Evolutionary conservation across 129 eudicot species (phyloP), one percentile per base, ranked within the genome.

Genomic region (Dittrichia graveolens): DNA sequence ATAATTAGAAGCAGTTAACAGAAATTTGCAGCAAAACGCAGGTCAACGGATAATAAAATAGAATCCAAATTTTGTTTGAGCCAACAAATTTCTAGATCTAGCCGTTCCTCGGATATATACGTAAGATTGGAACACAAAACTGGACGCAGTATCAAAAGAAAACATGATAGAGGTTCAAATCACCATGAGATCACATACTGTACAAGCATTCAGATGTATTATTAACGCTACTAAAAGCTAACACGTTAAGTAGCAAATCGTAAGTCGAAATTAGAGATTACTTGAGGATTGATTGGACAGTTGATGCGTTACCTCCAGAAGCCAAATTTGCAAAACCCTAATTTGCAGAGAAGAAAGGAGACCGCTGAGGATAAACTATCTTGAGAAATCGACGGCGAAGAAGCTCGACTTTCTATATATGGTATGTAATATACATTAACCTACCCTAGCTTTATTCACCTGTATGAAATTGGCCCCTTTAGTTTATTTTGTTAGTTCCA

Each of bases 321-420:
- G 61, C 8, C 9, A 67, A 67, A 48, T 35, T 18, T 7, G 61
- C 66, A 62, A 78, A 78, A 78, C 82, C 73, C 77, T 71, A 78
- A 71, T 56, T 59, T 67, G 80, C 57, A 65, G 82, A 34, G 72
- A 54, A 12, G 69, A 69, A 40, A 12, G 12, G 63, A 49, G 64
- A 62, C 60, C 52, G 73, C 54, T 55, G 73, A 56, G 68, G 77
- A 47, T 71, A 48, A 78, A 78, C 54, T 71, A 52, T 62, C 59
- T 63, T 19, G 72, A 66, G 44, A 53, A 15, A 35, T 54, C 11
- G 77, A 78, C 77, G 76, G 77, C 82, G 64, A 62, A 50, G 38
- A 31, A 41, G 34, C 74, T 44, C 40, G 19, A 44, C 14, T 65
- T 75, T 75, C 79, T 43, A 68, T 55, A 11, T 75, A 57, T 54